Evolutionary conservation across 371 early-diverging fungal species (phyloP), one percentile per base, ranked within the genome.

Genomic region (Mucor mucedo): DNA sequence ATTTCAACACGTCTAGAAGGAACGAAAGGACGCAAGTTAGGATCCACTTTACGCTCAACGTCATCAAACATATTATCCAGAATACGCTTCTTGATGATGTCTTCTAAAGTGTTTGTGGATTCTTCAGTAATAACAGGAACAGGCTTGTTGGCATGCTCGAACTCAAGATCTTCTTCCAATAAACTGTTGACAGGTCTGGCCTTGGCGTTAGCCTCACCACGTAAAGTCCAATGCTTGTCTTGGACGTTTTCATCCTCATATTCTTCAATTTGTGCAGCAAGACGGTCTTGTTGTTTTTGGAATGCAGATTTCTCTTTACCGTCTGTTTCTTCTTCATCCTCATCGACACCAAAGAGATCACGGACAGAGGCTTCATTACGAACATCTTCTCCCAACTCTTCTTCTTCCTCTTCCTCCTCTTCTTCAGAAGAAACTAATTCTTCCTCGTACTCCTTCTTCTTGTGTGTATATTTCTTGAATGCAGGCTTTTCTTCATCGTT

Each of bases 81-180:
- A 71, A 98, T 96, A 55, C 98, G 92, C 60, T 88, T 89, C 77
- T 92, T 92, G 77, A 98, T 98, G 63, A 96, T 72, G 32, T 95
- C 95, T 71, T 97, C 98, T 32, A 98, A 84, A 8, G 93, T 84
- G 63, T 83, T 75, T 1, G 98, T 97, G 2, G 85, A 80, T 75
- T 97, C 95, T 71, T 95, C 93, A 1, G 98, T 97, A 52, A 96
- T 90, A 13, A 97, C 91, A 5, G 98, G 98, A 0, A 95, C 95
- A 14, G 98, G 96, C 82, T 89, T 94, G 61, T 87, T 83, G 39
- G 90, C 92, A 58, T 89, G 86, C 62, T 98, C 98, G 72, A 95
- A 91, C 57, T 96, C 97, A 7, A 98, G 77, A 62, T 94, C 91
- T 73, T 98, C 96, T 70, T 93, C 96, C 50, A 98, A 78, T 63